Percentiles rank a stretch among this genome's conserved stretches.
These are phyloP conservation scores for Paulownia fortunei DNA, from an alignment of 257 asterid species.

Conservation along the genomic window DNA sequence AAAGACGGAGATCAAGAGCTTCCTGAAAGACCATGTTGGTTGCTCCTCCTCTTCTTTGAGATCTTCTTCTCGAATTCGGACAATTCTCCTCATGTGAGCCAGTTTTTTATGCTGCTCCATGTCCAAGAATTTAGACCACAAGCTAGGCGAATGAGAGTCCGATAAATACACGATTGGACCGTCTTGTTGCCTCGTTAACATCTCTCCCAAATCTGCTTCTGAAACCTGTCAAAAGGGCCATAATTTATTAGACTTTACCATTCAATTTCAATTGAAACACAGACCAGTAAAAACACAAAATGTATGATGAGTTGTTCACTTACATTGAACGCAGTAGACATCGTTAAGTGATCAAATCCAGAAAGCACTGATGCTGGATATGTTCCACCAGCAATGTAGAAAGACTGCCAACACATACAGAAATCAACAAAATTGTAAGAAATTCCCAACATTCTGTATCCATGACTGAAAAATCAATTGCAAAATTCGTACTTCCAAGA, in stretches of 20 bases:
- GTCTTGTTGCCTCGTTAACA: constrained; percentile 44
- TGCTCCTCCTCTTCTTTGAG: constrained; percentile 16
- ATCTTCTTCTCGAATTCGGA: constrained; percentile 31
- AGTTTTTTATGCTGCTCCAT: constrained; percentile 44
- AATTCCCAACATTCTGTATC: background rate
- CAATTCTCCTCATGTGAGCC: constrained; percentile 57
- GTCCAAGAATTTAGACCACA: constrained; percentile 62
- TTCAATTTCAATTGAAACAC: background rate
- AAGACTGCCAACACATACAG: constrained; percentile 53
- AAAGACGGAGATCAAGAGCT: constrained; percentile 51
- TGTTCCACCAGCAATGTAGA: constrained; percentile 81
- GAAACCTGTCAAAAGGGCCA: constrained; percentile 53
- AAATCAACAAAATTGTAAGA: background rate
- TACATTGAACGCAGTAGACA: constrained; percentile 82
- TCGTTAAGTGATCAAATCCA: constrained; percentile 71
- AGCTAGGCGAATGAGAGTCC: constrained; percentile 46
- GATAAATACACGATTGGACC: constrained; percentile 70
- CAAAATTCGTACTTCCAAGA: background rate
- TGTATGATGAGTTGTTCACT: constrained; percentile 18
- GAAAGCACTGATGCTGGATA: constrained; percentile 78
- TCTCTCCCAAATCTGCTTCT: constrained; percentile 39
- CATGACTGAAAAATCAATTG: too few species aligned
- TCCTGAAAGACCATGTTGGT: constrained; percentile 64
- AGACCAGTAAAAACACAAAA: background rate
- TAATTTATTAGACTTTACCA: background rate